Evolutionary conservation across 106 monocot species (phyloP).

Genomic region (Dactylorhiza incarnata): DNA sequence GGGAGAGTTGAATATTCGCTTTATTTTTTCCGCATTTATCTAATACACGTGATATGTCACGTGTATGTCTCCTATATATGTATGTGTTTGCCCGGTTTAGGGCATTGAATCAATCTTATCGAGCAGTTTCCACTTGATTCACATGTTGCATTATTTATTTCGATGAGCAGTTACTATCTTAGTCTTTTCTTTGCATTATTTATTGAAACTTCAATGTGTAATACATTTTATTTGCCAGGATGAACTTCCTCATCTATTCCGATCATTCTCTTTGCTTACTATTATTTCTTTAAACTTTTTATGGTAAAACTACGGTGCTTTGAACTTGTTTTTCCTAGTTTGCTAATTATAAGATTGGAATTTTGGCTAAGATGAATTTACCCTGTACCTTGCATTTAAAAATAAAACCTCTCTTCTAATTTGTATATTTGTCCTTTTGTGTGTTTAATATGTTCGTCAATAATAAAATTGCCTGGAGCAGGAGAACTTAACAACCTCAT

Average conservation of each 20-base stretch:
- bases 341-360: not conserved
- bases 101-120: too few species aligned
- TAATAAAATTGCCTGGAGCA: constrained; percentile 60
- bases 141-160: not conserved
- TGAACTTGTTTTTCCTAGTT: not conserved
- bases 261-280: not conserved
- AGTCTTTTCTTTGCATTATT: not conserved
- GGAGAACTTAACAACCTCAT: constrained; percentile 64
- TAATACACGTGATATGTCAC: too few species aligned
- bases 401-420: not conserved
- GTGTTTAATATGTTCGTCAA: constrained; percentile 20
- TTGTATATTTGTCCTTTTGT: not conserved
- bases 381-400: not conserved
- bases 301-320: not conserved
- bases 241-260: not conserved
- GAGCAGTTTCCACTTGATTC: too few species aligned
- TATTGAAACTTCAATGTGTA: not conserved
- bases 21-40: too few species aligned
- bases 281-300: not conserved
- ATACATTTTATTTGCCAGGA: not conserved
- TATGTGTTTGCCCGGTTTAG: too few species aligned
- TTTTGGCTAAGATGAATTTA: not conserved
- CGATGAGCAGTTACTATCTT: not conserved
- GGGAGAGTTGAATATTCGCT: too few species aligned
- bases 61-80: too few species aligned